Evolutionary conservation across 768 basidiomycete species (phyloP), one percentile per base, ranked within the genome.

Genomic region (Mycena vulgaris): DNA sequence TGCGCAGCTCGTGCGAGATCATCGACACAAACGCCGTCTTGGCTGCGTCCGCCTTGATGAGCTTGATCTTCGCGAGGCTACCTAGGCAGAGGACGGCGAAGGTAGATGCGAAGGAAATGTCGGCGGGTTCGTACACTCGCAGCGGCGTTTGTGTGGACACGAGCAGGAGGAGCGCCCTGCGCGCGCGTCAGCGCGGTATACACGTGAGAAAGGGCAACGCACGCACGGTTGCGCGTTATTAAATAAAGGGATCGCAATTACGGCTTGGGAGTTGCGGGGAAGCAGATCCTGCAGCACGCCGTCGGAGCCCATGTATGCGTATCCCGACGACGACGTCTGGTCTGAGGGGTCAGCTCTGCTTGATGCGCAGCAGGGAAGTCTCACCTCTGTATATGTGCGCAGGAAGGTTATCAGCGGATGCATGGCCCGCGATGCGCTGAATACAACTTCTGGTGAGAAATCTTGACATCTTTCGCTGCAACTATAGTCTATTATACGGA

Each of bases 51-150:
- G 64, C 55, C 55, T 57, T 58, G 33, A 66, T 58, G 28, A 66
- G 64, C 56, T 66, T 66, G 45, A 58, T 47, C 35, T 66, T 66
- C 19, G 47, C 55, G 47, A 66, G 55, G 21, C 64, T 66, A 27
- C 64, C 64, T 21, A 66, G 64, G 47, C 56, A 66, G 21, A 66
- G 55, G 4, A 57, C 56, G 21, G 55, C 64, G 17, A 66, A 66
- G 35, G 64, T 66, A 19, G 64, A 66, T 16, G 64, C 64, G 14
- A 66, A 66, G 25, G 64, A 57, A 33, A 66, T 37, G 56, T 66
- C 64, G 0, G 64, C 31, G 7, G 64, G 47, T 10, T 66, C 64
- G 37, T 66, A 66, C 39, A 57, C 17, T 10, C 37, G 56, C 27
- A 58, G 27, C 0, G 56, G 56, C 14, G 39, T 57, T 6, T 48